These are phyloP conservation scores for Phaseolus coccineus DNA, from an alignment of 331 rosid species.

Conservation along the genomic window DNA sequence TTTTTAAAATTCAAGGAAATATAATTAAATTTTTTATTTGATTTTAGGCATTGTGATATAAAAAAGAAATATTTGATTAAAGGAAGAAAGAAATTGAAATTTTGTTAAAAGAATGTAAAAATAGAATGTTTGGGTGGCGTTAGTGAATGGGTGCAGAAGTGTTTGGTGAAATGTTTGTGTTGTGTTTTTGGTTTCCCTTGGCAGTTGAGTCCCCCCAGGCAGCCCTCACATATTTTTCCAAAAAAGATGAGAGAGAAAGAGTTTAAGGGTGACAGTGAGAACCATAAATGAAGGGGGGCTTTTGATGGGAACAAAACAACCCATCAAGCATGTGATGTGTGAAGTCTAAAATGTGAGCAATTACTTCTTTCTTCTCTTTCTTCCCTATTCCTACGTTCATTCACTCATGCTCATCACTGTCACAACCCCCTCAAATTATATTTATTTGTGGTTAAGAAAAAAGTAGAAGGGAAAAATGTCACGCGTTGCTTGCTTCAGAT, in stretches of 20 bases:
- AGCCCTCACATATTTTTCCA: neutral
- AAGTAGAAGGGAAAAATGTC: neutral
- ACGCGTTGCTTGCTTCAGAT: slow-evolving; percentile 15
- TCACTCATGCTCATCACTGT: neutral
- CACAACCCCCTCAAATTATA: neutral
- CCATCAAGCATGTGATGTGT: slow-evolving; percentile 52
- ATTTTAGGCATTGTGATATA: too few relatives aligned
- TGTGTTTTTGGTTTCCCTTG: neutral
- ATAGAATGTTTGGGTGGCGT: neutral
- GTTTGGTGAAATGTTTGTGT: neutral
- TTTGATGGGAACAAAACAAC: slow-evolving; percentile 39
- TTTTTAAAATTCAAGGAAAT: too few relatives aligned
- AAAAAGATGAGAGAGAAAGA: neutral
- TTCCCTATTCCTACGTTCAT: neutral
- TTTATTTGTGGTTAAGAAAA: too few relatives aligned
- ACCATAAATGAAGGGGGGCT: slow-evolving; percentile 52
- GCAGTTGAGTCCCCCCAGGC: neutral
- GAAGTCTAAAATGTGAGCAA: slow-evolving; percentile 51
- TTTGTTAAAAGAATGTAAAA: neutral
- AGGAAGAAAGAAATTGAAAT: too few relatives aligned
- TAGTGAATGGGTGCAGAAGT: neutral
- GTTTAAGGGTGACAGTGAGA: slow-evolving; percentile 49
- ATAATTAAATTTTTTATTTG: too few relatives aligned
- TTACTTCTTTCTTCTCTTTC: slow-evolving; percentile 26
- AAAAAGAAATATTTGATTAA: too few relatives aligned